Base-by-base conservation (phyloP, 2,329 filamentous ascomycete species). In the Cordyceps farinosa region DNA sequence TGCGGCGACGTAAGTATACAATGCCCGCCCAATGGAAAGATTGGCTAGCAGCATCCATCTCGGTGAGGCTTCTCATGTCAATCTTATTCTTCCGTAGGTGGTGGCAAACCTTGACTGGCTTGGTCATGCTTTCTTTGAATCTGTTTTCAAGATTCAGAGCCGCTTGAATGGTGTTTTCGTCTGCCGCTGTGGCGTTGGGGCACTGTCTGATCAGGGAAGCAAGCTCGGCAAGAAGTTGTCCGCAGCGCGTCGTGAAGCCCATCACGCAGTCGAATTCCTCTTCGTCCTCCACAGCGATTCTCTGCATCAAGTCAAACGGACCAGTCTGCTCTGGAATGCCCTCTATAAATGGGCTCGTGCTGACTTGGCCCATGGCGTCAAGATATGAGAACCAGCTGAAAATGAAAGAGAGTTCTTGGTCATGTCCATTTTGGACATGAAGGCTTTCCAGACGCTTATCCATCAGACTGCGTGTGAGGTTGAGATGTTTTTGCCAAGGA, bases 311-410 rank as follows among this genome's bases (percentile, higher is more conserved):
- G 38, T 63, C 47, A 30, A 53, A 57, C 32, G 61, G 54, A 36
- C 38, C 45, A 22, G 45, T 52, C 30, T 56, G 54, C 2, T 48
- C 50, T 2, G 61, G 38, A 30, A 58, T 48, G 4, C 40, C 54
- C 30, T 61, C 53, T 27, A 51, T 52, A 8, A 34, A 34, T 52
- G 71, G 79, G 10, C 84, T 83, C 17, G 89, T 90, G 61, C 79
- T 87, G 32, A 96, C 79, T 48, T 86, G 87, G 30, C 90, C 91
- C 62, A 95, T 78, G 1, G 95, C 87, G 70, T 95, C 91, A 27
- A 96, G 82, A 74, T 95, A 95, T 1, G 89, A 89, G 67, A 95
- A 89, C 91, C 91, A 96, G 64, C 90, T 86, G 67, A 86, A 88
- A 10, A 95, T 81, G 70, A 96, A 95, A 60, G 89, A 88, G 61